Evolutionary conservation across 2,329 filamentous ascomycete genomes (phyloP).

Genomic region (Diplodia corticola): DNA sequence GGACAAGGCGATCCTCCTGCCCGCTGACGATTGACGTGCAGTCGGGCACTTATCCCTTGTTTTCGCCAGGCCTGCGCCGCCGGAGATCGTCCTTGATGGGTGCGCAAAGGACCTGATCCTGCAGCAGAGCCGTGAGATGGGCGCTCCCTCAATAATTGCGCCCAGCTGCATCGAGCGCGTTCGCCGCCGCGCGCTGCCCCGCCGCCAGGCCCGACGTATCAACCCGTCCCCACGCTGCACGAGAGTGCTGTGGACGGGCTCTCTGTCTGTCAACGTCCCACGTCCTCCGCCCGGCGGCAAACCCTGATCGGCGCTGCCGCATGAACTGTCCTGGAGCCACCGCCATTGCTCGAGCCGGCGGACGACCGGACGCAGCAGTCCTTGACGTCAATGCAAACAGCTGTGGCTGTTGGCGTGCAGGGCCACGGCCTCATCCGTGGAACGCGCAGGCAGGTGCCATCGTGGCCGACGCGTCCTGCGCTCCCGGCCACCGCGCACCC

Average conservation of each 20-base stretch:
- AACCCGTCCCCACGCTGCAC: conserved; percentile 7
- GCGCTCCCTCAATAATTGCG: background rate
- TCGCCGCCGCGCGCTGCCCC: background rate
- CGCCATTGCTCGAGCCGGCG: conserved; percentile 6
- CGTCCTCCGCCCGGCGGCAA: conserved; percentile 8
- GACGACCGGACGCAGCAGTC: conserved; percentile 7
- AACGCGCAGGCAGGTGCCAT: background rate
- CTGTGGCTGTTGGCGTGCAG: conserved; percentile 16
- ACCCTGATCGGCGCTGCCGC: conserved; percentile 21
- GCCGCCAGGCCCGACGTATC: background rate
- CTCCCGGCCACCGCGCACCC: background rate
- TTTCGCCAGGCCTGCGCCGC: background rate
- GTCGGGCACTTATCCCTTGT: conserved; percentile 14
- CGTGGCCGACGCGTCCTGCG: background rate
- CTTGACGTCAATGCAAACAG: conserved; percentile 10
- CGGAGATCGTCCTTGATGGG: conserved; percentile 11
- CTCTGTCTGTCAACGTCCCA: too few species aligned
- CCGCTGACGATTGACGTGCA: conserved; percentile 12
- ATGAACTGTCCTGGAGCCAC: conserved; percentile 18
- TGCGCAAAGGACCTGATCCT: conserved; percentile 11
- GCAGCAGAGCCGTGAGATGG: conserved; percentile 15
- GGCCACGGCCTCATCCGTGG: background rate
- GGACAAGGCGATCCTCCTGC: conserved; percentile 10
- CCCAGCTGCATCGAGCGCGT: conserved; percentile 1
- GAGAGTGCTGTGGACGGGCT: background rate